Evolutionary conservation across 306 rosid species (phyloP), one percentile per base, ranked within the genome.

Genomic region (Lathyrus sativus): DNA sequence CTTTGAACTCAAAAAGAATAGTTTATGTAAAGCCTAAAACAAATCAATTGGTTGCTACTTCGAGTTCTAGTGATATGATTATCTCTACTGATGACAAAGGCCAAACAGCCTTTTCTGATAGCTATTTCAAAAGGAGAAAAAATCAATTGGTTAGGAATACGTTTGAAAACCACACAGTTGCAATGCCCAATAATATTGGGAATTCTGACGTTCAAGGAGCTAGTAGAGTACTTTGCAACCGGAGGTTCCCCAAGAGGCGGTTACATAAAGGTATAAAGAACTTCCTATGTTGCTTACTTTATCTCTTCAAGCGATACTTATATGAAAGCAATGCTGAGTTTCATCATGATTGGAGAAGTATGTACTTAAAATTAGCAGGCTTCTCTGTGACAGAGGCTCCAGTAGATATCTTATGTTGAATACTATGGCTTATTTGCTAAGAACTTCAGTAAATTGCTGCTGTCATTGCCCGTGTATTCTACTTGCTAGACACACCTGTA

Each of bases 41-140:
- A 78, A 90, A 90, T 83, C 97, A 87, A 65, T 73, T 93, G 90
- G 91, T 93, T 72, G 96, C 97, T 56, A 70, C 90, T 58, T 82
- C 97, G 42, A 85, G 74, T 80, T 76, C 90, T 54, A 42, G 68
- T 79, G 90, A 82, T 74, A 72, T 65, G 44, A 72, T 84, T 53
- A 72, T 63, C 24, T 61, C 73, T 39, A 67, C 69, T 75, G 85
- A 84, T 71, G 86, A 77, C 70, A 85, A 85, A 11, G 72, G 68
- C 62, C 89, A 80, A 77, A 51, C 85, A 54, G 72, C 80, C 64
- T 69, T 77, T 65, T 82, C 81, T 19, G 97, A 90, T 79, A 84
- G 89, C 70, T 90, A 93, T 82, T 90, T 82, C 88, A 93, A 93
- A 89, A 85, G 80, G 89, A 80, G 86, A 43, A 90, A 82, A 80